Base-by-base conservation (phyloP, 176 grass and related monocot genomes). In the Raddia guianensis region DNA sequence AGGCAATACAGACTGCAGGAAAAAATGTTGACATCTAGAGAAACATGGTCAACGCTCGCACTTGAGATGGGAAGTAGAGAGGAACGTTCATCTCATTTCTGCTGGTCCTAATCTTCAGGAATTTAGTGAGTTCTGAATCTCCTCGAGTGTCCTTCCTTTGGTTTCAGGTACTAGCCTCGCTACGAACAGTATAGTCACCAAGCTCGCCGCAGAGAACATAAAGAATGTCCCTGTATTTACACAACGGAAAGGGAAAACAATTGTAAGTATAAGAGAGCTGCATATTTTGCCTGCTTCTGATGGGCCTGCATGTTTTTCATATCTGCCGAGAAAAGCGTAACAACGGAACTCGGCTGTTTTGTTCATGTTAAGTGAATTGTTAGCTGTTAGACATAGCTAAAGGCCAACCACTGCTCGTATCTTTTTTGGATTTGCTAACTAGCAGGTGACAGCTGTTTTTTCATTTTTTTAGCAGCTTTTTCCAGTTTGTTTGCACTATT, bases 81-180 rank as follows among this genome's bases (percentile, higher is more conserved):
- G 10, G 13, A 57, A 52, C 1, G 9, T 11, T 44, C 12, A 6
- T 65, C 32, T 19, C 32, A 33, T 73, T 67, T 68, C 43, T 14
- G 3, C 12, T 40, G 9, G 42, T 84, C 32, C 18, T 82, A 33
- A 94, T 86, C 59, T 84, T 82, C 20, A 60, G 27, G 65, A 77
- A 40, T 83, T 90, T 13, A 90, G 66, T 15, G 90, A 81, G 59
- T 62, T 85, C 67, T 92, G 93, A 7, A 95, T 95, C 82, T 95
- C 87, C 85, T 95, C 93, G 4, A 92, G 80, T 67, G 93, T 88
- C n/a, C 78, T 85, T 53, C 93, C 93, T 88, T 92, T 95, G 18
- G 93, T 95, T 77, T 95, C 93, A 42, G 93, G 93, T 27, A 95
- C 93, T 12, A 88, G 62, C 49, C 37, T 88, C 7, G 83, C 87